Evolutionary conservation across 1,139 yeast species (phyloP).

Genomic region (Kazachstania sp.): DNA sequence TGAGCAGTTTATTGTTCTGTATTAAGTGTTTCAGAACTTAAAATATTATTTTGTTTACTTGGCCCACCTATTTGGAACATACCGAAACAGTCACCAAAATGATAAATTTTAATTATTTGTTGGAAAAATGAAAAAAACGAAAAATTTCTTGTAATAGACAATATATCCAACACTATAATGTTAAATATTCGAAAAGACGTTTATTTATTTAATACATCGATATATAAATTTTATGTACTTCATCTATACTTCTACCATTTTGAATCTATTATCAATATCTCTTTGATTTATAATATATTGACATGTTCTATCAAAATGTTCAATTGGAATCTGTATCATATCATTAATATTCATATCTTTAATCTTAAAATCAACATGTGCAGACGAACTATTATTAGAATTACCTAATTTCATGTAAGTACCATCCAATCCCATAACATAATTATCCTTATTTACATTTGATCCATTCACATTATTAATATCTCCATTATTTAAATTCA

Average conservation of each 20-base stretch:
- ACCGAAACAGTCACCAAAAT: too few relatives aligned
- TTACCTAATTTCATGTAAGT: slow-evolving; percentile 16
- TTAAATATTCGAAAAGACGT: too few relatives aligned
- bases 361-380: slow-evolving; percentile 11
- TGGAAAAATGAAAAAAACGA: too few relatives aligned
- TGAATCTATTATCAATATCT: slow-evolving; percentile 15
- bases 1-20: too few relatives aligned
- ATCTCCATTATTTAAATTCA: slow-evolving; percentile 2
- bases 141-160: too few relatives aligned
- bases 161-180: too few relatives aligned
- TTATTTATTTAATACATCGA: too few relatives aligned
- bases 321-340: slow-evolving; percentile 18
- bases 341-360: slow-evolving; percentile 14
- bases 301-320: slow-evolving; percentile 22
- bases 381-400: slow-evolving; percentile 12
- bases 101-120: too few relatives aligned
- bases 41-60: too few relatives aligned
- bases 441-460: not conserved
- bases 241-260: slow-evolving; percentile 6
- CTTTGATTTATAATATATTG: slow-evolving; percentile 15
- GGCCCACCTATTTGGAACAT: too few relatives aligned
- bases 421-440: slow-evolving; percentile 24
- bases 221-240: too few relatives aligned
- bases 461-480: slow-evolving; percentile 1
- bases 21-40: too few relatives aligned